Base-by-base conservation (phyloP, 331 rosid species). In the Stylosanthes scabra region DNA sequence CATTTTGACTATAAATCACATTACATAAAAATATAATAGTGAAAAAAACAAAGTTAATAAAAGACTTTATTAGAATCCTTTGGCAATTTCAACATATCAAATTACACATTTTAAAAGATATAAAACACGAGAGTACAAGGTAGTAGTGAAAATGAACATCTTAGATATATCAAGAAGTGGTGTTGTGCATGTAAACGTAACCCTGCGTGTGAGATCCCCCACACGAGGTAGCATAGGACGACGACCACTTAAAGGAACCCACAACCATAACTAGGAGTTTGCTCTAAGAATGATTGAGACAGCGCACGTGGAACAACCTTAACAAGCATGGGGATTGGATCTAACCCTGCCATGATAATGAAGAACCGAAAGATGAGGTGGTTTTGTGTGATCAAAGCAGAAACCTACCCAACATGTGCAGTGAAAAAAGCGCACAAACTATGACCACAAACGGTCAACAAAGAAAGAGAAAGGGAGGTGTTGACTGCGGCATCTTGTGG, bases 401-500 rank as follows among this genome's bases (percentile, higher is more conserved):
- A 78, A 77, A 76, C 80, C 71, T 74, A 80, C 75, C 89, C 78
- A 65, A 41, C 78, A 77, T 25, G 13, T 68, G 75, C 78, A 60
- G 20, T 42, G 37, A 31, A 31, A 31, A 31, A 68, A 55, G 67
- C 83, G 59, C 80, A 62, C 60, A 70, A 45, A 71, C 68, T 15
- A 71, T 77, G 79, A 68, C 65, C 57, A 78, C 49, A 78, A 59
- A 45, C 20, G 64, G 88, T 83, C 91, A 87, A 80, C 80, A 39
- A 65, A 77, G 82, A 63, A 31, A 71, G 68, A 69, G 79, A 74
- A 78, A 52, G 68, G 60, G 45, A 62, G 74, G 82, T 41, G 87
- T 90, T 95, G 99, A 95, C 99, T 97, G 55, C 37, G 83, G 99
- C 83, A 85, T 90, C 92, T 84, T 86, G 90, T 78, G 99, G 91